These are phyloP conservation scores for Mortierella sp. DNA, from an alignment of 371 early-diverging fungal species.

Conservation along the genomic window DNA sequence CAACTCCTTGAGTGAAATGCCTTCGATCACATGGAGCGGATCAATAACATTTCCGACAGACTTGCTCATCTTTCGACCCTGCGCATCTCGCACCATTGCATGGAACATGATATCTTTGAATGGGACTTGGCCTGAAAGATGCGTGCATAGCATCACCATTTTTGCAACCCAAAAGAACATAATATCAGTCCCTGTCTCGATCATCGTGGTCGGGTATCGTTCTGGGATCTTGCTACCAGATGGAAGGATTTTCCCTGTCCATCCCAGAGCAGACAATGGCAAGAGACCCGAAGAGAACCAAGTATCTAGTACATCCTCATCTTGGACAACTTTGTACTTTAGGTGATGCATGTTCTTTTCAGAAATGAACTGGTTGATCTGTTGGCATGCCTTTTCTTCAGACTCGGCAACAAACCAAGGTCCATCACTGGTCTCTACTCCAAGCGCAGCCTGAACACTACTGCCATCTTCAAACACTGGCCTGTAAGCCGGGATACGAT, in stretches of 20 bases:
- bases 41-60: conserved; percentile 98
- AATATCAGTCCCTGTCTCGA: conserved; percentile 99
- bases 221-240: conserved; percentile 55
- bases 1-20: conserved; percentile 76
- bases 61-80: conserved; percentile 99
- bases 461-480: conserved; percentile 62
- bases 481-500: conserved; percentile 98
- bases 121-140: conserved; percentile 86
- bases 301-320: conserved; percentile 99
- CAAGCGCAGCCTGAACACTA: not conserved
- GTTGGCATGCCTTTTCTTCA: conserved; percentile 66
- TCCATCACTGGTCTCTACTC: conserved; percentile 32
- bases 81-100: conserved; percentile 93
- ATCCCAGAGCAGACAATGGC: conserved; percentile 92
- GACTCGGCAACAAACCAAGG: conserved; percentile 81
- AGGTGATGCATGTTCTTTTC: conserved; percentile 23
- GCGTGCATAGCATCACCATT: conserved; percentile 98
- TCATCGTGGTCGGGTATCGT: conserved; percentile 87
- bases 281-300: conserved; percentile 99
- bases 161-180: conserved; percentile 99
- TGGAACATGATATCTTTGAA: conserved; percentile 90
- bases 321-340: conserved; percentile 69
- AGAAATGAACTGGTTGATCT: conserved; percentile 32
- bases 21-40: conserved; percentile 96
- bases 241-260: conserved; percentile 64